Conservation (phyloP, 2,329 filamentous ascomycete species). For the Claviceps quebecensis region DNA sequence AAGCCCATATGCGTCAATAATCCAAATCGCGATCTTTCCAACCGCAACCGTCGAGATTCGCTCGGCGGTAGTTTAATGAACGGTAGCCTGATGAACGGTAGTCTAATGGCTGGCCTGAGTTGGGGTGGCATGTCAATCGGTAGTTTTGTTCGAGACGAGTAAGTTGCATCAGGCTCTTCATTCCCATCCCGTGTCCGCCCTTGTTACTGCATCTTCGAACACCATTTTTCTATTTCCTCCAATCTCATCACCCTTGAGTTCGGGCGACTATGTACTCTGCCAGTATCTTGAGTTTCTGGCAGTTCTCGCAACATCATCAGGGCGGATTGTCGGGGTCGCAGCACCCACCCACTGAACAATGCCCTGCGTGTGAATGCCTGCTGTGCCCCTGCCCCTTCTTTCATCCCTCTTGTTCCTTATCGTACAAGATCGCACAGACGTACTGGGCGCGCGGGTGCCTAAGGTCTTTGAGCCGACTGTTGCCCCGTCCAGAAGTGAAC, state of each 20-base stretch:
- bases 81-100: constrained; percentile 26
- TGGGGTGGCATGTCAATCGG: constrained; percentile 95
- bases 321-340: background rate
- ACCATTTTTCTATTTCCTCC: background rate
- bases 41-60: constrained; percentile 45
- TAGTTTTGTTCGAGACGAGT: constrained; percentile 97
- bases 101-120: constrained; percentile 53
- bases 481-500: no score
- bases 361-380: background rate
- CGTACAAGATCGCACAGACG: background rate
- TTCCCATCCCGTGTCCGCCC: background rate
- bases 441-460: background rate
- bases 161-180: constrained; percentile 29
- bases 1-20: constrained; percentile 56
- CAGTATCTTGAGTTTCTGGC: background rate
- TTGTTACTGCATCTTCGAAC: background rate
- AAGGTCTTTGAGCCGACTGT: background rate
- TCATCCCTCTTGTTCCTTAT: background rate
- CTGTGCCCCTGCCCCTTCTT: background rate
- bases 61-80: constrained; percentile 53
- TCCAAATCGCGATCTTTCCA: constrained; percentile 44
- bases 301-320: background rate
- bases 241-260: constrained; percentile 3
- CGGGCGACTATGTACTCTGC: constrained; percentile 7
- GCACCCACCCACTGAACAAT: background rate